These are phyloP conservation scores for Misopates orontium DNA, from an alignment of 257 asterid genomes.

Conservation along the genomic window DNA sequence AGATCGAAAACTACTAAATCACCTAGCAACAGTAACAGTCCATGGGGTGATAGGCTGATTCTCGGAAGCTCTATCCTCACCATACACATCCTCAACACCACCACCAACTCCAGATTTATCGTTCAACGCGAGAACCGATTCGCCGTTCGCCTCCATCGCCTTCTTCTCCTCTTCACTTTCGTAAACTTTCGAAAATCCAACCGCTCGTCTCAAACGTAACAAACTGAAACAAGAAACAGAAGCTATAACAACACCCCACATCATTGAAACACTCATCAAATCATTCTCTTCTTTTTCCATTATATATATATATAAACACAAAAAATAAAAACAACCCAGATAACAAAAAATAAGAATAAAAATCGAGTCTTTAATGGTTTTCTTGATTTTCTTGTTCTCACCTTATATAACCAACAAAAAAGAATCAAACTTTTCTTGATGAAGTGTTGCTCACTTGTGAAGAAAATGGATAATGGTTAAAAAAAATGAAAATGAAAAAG, in stretches of 20 bases:
- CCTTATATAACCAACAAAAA: constrained; percentile 38
- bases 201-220: constrained; percentile 53
- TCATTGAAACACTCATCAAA: constrained; percentile 8
- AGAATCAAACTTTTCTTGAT: constrained; percentile 2
- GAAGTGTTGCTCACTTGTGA: neutral
- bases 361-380: neutral
- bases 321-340: neutral
- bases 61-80: constrained; percentile 90
- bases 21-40: constrained; percentile 88
- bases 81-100: constrained; percentile 80
- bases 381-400: constrained; percentile 6
- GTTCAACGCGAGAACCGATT: constrained; percentile 57
- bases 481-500: constrained; percentile 16
- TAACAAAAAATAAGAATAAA: neutral
- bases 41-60: constrained; percentile 86
- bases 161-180: constrained; percentile 33
- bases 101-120: constrained; percentile 70
- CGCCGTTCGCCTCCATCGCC: constrained; percentile 67
- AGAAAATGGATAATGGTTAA: neutral
- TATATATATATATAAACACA: neutral
- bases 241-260: constrained; percentile 26
- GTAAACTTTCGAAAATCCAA: constrained; percentile 28
- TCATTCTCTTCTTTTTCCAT: neutral
- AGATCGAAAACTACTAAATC: constrained; percentile 18
- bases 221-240: constrained; percentile 32